These are phyloP conservation scores for Tetrapyrgos nigripes DNA, from an alignment of 1,284 basidiomycete genomes.

Conservation along the genomic window DNA sequence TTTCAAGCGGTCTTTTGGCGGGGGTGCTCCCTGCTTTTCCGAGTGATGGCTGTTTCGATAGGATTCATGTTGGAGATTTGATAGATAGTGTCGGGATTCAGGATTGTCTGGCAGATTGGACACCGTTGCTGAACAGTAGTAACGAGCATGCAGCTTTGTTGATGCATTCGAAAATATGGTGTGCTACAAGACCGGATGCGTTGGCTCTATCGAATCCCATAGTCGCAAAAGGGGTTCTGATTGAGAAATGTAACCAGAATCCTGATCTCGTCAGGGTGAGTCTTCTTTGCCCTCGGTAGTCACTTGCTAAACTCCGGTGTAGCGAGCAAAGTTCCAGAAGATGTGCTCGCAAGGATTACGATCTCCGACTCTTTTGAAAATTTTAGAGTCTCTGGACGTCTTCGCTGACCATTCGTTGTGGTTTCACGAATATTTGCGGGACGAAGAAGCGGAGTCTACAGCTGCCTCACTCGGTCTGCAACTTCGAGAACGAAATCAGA, in stretches of 20 bases:
- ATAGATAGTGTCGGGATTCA: slow-evolving; percentile 39
- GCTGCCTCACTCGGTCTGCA: slow-evolving; percentile 31
- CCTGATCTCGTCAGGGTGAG: slow-evolving; percentile 29
- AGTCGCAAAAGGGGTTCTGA: slow-evolving; percentile 34
- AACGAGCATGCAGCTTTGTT: slow-evolving; percentile 41
- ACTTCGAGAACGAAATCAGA: slow-evolving; percentile 32
- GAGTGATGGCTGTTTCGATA: slow-evolving; percentile 39
- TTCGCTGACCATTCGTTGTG: slow-evolving; percentile 45
- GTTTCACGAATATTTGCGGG: slow-evolving; percentile 39
- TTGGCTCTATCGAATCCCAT: slow-evolving; percentile 37
- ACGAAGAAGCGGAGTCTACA: slow-evolving; percentile 26
- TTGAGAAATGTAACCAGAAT: slow-evolving; percentile 36
- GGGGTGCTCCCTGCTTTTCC: slow-evolving; percentile 43
- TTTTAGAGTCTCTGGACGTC: slow-evolving; percentile 43
- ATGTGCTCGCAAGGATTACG: slow-evolving; percentile 29
- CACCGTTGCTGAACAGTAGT: slow-evolving; percentile 39
- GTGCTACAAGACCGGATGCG: slow-evolving; percentile 31
- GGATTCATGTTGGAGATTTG: slow-evolving; percentile 44
- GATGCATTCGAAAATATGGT: slow-evolving; percentile 46
- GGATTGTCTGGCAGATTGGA: slow-evolving; percentile 44
- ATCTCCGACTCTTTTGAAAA: slow-evolving; percentile 37
- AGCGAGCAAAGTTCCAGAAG: slow-evolving; percentile 21
- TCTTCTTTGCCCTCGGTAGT: neutral
- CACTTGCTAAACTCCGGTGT: slow-evolving; percentile 12
- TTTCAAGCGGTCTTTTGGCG: slow-evolving; percentile 44